phyloP scores from a whole-genome alignment of 2,329 filamentous ascomycete species.

The Drechslerella coelobrocha region DNA sequence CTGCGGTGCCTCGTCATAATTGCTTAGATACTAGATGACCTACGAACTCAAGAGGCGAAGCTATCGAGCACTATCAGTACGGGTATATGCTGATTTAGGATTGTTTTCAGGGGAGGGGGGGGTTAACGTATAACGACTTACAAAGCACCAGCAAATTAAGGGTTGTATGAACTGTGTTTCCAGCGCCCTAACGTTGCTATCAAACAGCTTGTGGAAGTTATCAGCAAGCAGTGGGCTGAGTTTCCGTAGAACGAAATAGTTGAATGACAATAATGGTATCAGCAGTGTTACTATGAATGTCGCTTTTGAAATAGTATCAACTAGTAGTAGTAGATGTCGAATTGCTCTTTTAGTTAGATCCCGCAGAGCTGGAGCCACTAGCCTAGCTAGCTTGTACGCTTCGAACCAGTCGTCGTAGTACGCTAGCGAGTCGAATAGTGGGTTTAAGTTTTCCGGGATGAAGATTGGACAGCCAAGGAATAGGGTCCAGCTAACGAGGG shows the following conservation, averaged over 20 bases:
- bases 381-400: constrained; percentile 11
- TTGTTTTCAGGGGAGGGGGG: background rate
- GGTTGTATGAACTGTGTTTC: constrained; percentile 35
- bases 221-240: constrained; percentile 26
- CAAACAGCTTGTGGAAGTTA: constrained; percentile 26
- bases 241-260: constrained; percentile 14
- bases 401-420: constrained; percentile 48
- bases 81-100: background rate
- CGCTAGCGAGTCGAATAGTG: constrained; percentile 28
- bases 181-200: constrained; percentile 21
- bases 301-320: constrained; percentile 14
- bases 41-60: constrained; percentile 4
- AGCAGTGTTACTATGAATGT: constrained; percentile 19
- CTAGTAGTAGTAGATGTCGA: constrained; percentile 7
- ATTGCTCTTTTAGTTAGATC: background rate
- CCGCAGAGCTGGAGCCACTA: constrained; percentile 24
- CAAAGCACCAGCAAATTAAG: constrained; percentile 31
- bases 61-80: constrained; percentile 6
- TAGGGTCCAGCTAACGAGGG: constrained; percentile 18
- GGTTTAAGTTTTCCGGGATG: constrained; percentile 16
- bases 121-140: background rate
- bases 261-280: constrained; percentile 27
- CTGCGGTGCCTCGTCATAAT: constrained; percentile 1
- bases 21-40: background rate
- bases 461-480: constrained; percentile 16